A percentile compares a stretch with the other conserved stretches of the same genome.
Conservation (phyloP, 2,329 filamentous ascomycete genomes). For the Fusarium abutilonis region DNA sequence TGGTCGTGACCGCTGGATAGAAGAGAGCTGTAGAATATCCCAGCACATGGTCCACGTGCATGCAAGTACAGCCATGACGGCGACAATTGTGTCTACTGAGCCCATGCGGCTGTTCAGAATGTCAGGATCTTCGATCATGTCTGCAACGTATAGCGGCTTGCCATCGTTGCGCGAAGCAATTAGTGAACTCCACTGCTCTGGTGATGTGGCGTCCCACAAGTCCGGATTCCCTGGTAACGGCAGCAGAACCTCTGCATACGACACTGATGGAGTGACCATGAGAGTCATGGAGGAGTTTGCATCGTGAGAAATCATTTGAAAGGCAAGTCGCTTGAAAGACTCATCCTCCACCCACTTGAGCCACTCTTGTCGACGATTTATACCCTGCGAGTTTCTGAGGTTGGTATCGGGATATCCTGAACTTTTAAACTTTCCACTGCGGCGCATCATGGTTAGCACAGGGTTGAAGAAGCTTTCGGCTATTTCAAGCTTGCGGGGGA, state of each 20-base stretch:
- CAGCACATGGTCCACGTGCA: conserved; percentile 45
- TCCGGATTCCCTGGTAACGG: conserved; percentile 39
- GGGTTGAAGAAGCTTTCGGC: conserved; percentile 52
- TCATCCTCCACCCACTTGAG: conserved; percentile 45
- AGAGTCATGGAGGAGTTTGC: conserved; percentile 46
- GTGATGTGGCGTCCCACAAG: conserved; percentile 41
- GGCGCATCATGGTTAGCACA: conserved; percentile 51
- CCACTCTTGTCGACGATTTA: conserved; percentile 40
- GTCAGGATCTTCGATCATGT: conserved; percentile 33
- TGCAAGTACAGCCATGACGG: conserved; percentile 34
- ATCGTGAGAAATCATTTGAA: conserved; percentile 46
- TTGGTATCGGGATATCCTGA: conserved; percentile 33
- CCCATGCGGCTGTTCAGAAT: conserved; percentile 32
- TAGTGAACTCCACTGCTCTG: conserved; percentile 42
- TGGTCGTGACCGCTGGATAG: conserved; percentile 38
- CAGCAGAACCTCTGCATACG: conserved; percentile 47
- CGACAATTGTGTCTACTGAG: conserved; percentile 13
- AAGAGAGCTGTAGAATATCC: conserved; percentile 47
- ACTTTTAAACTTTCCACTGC: conserved; percentile 47
- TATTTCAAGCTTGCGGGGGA: conserved; percentile 53
- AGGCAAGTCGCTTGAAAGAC: conserved; percentile 47
- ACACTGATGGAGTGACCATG: conserved; percentile 45
- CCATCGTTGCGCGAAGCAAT: background rate
- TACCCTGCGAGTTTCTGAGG: conserved; percentile 1
- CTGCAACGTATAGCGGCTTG: conserved; percentile 5